phyloP scores from a whole-genome alignment of 2,329 filamentous ascomycete species.

The Aspergillus pseudoglaucus region DNA sequence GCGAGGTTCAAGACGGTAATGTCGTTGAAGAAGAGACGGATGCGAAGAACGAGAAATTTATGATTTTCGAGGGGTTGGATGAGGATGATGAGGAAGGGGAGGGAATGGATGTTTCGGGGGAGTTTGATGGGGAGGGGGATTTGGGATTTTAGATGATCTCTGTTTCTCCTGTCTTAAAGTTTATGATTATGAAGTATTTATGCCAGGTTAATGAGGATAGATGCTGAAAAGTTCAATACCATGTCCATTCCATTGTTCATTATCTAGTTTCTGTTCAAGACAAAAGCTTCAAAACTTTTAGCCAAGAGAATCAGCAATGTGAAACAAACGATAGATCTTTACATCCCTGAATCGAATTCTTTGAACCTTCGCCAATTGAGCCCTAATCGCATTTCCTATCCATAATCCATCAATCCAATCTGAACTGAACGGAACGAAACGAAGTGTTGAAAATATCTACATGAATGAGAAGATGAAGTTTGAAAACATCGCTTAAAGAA shows the following conservation, averaged over 20 bases:
- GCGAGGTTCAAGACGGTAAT: slow-evolving; percentile 83
- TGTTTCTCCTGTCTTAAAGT: not conserved
- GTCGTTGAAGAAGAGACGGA: slow-evolving; percentile 72
- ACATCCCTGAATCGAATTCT: no score
- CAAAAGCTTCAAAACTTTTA: not conserved
- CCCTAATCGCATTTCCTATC: no score
- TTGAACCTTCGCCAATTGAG: no score
- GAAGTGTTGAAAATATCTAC: no score
- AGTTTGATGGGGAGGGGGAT: slow-evolving; percentile 19
- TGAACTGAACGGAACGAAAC: no score
- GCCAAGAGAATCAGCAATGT: not conserved
- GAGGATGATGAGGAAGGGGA: slow-evolving; percentile 26
- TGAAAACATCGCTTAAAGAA: no score
- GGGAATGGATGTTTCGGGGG: slow-evolving; percentile 26
- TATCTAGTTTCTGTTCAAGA: not conserved
- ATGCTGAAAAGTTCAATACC: not conserved
- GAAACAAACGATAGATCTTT: no score
- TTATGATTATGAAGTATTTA: slow-evolving; percentile 25
- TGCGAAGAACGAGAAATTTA: slow-evolving; percentile 57
- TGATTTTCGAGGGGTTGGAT: slow-evolving; percentile 45
- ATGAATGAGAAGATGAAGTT: no score
- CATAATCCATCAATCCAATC: no score
- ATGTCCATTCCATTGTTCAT: not conserved
- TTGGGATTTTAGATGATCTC: slow-evolving; percentile 12
- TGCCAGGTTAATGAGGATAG: not conserved